Evolutionary conservation across 2,329 filamentous ascomycete species (phyloP).

Genomic region (Xylaria sp.): DNA sequence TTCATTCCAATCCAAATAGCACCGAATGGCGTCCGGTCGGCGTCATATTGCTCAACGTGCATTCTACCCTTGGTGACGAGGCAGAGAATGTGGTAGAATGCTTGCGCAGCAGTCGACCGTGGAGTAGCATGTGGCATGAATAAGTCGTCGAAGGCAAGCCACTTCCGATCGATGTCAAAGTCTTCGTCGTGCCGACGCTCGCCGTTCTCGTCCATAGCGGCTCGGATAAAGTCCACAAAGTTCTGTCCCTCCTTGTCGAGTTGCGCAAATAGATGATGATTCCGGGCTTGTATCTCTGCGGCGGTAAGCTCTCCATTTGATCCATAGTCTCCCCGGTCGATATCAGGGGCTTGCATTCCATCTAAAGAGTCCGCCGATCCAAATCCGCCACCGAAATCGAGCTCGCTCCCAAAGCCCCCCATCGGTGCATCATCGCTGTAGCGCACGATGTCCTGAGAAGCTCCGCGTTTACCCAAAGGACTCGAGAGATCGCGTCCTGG

Average conservation of each 20-base stretch:
- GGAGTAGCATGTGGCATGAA: conserved; percentile 68
- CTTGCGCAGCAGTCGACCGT: conserved; percentile 75
- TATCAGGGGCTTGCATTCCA: conserved; percentile 38
- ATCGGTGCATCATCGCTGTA: conserved; percentile 58
- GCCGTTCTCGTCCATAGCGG: conserved; percentile 49
- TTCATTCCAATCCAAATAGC: conserved; percentile 59
- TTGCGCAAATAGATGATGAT: conserved; percentile 36
- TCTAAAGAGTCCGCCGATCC: conserved; percentile 51
- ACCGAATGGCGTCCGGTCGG: conserved; percentile 56
- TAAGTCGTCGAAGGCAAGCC: conserved; percentile 75
- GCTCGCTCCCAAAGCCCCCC: conserved; percentile 51
- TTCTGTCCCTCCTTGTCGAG: conserved; percentile 60
- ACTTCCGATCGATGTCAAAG: conserved; percentile 51
- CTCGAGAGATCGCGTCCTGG: conserved; percentile 57
- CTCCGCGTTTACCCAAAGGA: conserved; percentile 54
- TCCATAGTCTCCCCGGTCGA: background rate
- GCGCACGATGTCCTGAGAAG: conserved; percentile 57
- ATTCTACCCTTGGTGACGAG: conserved; percentile 75
- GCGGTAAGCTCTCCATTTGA: conserved; percentile 23
- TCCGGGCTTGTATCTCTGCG: conserved; percentile 37
- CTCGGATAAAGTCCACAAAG: conserved; percentile 59
- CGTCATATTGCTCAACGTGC: conserved; percentile 69
- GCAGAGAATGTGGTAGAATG: conserved; percentile 77
- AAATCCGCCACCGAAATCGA: conserved; percentile 48
- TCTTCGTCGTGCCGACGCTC: conserved; percentile 49